Evolutionary conservation across 176 grass and related monocot genomes (phyloP).

Genomic region (Eragrostis curvula): DNA sequence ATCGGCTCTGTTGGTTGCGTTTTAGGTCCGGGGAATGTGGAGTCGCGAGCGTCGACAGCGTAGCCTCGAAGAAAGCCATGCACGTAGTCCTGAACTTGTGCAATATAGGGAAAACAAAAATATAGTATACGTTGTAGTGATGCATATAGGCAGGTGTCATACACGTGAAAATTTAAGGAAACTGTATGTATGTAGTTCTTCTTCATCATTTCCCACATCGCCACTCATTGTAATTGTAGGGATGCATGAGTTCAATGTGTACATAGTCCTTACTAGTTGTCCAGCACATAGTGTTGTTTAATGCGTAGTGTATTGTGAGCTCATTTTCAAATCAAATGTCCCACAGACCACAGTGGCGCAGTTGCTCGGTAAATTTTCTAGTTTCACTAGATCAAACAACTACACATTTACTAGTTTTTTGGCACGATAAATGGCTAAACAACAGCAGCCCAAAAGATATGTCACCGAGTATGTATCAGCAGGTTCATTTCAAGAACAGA

Average conservation of each 20-base stretch:
- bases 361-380: too few species aligned
- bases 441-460: too few species aligned
- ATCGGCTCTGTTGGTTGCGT: background rate
- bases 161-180: constrained; percentile 5
- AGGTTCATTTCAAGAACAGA: too few species aligned
- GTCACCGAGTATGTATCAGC: too few species aligned
- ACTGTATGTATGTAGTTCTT: background rate
- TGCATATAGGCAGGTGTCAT: constrained; percentile 31
- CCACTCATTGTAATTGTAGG: background rate
- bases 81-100: too few species aligned
- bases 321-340: background rate
- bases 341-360: too few species aligned
- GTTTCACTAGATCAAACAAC: too few species aligned
- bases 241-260: constrained; percentile 19
- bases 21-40: background rate
- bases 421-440: too few species aligned
- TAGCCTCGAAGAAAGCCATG: too few species aligned
- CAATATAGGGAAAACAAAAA: background rate
- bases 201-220: background rate
- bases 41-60: background rate
- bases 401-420: too few species aligned
- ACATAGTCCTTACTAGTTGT: constrained; percentile 16
- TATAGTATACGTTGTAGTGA: constrained; percentile 4
- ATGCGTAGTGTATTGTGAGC: background rate
- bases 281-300: constrained; percentile 10